Evolutionary conservation across 345 rosid genomes (phyloP), one percentile per base, ranked within the genome.

Genomic region (Isatis tinctoria): DNA sequence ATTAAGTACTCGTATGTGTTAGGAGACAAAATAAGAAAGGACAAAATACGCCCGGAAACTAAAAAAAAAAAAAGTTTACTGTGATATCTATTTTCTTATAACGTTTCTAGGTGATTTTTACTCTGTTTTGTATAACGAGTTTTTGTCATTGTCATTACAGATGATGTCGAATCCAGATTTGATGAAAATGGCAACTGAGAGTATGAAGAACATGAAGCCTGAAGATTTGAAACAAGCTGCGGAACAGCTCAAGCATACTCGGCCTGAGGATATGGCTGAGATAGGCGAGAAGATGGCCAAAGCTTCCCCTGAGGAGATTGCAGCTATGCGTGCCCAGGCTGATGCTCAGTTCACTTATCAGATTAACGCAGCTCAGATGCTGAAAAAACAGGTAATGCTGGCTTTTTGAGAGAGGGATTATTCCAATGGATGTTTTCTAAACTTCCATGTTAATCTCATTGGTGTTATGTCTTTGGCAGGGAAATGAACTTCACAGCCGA

Each of bases 141-240:
- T n/a, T 43, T 3, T 45, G 41, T 43, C 41, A 14, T 20, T 81
- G 80, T 73, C 53, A 2, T 20, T 78, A 72, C 81, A 96, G 98
- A 85, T 92, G 94, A 89, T 90, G 97, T 81, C 97, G 20, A 96
- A 96, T 80, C 99, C 98, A 13, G 97, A 92, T 3, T 83, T 90
- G 86, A 84, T 96, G 93, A 96, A 80, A 68, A 92, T 92, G 90
- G 98, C 99, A n/a, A 79, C 97, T 0, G 97, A 96, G 70, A 83
- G 90, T 76, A 88, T 96, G 99, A 87, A 86, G 83, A 92, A 87
- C 72, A 87, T 92, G 88, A 90, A 83, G 81, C 94, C 97, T 11
- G 96, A 89, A 65, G 99, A 90, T 85, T 85, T 86, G 76, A 90
- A 65, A 68, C 89, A 80, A 70, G 99, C 98, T 67, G 97, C 97